Conservation (phyloP, 2,329 filamentous ascomycete genomes). For the Beauveria scarabaeidicola region DNA sequence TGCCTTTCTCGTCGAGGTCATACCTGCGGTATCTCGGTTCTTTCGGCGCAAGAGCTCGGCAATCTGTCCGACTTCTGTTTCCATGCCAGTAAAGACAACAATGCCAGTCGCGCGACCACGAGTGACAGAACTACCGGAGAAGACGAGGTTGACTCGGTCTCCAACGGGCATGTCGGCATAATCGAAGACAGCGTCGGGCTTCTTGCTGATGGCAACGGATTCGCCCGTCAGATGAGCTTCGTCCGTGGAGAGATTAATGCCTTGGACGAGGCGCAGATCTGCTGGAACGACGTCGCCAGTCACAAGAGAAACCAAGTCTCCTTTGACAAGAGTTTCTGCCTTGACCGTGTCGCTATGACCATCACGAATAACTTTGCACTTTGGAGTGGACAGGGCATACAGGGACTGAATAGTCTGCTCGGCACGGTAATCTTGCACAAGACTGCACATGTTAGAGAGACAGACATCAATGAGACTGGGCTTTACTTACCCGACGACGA, state of each 20-base stretch:
- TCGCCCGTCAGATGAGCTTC: slow-evolving; percentile 68
- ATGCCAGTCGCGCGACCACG: slow-evolving; percentile 61
- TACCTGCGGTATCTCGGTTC: slow-evolving; percentile 34
- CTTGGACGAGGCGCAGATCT: slow-evolving; percentile 55
- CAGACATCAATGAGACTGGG: too few species aligned
- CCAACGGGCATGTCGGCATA: slow-evolving; percentile 51
- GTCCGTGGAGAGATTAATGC: slow-evolving; percentile 68
- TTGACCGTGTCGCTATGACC: slow-evolving; percentile 42
- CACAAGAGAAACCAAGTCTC: slow-evolving; percentile 54
- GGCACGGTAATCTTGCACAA: slow-evolving; percentile 52
- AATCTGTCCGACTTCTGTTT: slow-evolving; percentile 68
- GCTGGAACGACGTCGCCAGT: slow-evolving; percentile 64
- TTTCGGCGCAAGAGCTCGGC: slow-evolving; percentile 57
- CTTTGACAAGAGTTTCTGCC: slow-evolving; percentile 52
- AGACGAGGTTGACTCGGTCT: slow-evolving; percentile 62
- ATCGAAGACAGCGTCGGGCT: slow-evolving; percentile 46
- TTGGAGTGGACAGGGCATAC: slow-evolving; percentile 49
- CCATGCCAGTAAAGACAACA: slow-evolving; percentile 62
- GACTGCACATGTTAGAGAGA: slow-evolving; percentile 25
- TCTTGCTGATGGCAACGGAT: slow-evolving; percentile 60
- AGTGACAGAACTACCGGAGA: slow-evolving; percentile 64
- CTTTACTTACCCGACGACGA: slow-evolving; percentile 50
- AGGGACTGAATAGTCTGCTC: slow-evolving; percentile 55
- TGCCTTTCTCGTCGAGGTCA: slow-evolving; percentile 34
- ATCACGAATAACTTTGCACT: slow-evolving; percentile 49